Evolutionary conservation across 768 basidiomycete genomes (phyloP), one percentile per base, ranked within the genome.

Genomic region (Scleroderma bovista): DNA sequence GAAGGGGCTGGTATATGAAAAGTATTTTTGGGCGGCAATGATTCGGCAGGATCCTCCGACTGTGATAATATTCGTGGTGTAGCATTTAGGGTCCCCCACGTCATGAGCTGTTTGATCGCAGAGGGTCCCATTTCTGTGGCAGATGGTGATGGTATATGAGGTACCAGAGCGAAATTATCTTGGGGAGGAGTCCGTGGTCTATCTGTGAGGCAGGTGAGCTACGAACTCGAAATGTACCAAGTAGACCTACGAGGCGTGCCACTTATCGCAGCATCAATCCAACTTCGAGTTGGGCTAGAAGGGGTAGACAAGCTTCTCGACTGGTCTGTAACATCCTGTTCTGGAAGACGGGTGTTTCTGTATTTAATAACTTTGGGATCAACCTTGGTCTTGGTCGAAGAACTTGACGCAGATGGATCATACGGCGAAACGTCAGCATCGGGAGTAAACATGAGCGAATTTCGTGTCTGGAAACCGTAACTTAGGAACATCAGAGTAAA

Each of bases 391-490:
- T 65, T 67, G 7, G 55, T 54, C n/a, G 66, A 51, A 22, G 60
- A 51, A 32, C 65, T 50, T 45, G 67, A 58, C 3, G 61, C 60
- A 3, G 70, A 29, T 29, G 26, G 67, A 61, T 84, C 77, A 60
- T 93, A 89, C 1, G 92, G 89, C 19, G 86, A 81, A 40, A 80
- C 74, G 63, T 99, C 88, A 23, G 90, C 91, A 60, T 96, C 96
- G 2, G 96, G 94, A 0, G 86, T 63, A 61, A 97, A 99, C 92
- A 96, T 96, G 47, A 99, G 74, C 3, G 89, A 84, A 69, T 99
- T 99, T 51, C 96, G 84, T 23, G 91, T 78, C 93, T 96, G 58
- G 3, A 40, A 23, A 20, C 24, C 38, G 24, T 43, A 17, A n/a
- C n/a, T n/a, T n/a, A 44, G 45, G 8, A 48, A 37, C 24, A 46